phyloP scores from a whole-genome alignment of 139 green algal species.

The Chlamydomonas incerta region DNA sequence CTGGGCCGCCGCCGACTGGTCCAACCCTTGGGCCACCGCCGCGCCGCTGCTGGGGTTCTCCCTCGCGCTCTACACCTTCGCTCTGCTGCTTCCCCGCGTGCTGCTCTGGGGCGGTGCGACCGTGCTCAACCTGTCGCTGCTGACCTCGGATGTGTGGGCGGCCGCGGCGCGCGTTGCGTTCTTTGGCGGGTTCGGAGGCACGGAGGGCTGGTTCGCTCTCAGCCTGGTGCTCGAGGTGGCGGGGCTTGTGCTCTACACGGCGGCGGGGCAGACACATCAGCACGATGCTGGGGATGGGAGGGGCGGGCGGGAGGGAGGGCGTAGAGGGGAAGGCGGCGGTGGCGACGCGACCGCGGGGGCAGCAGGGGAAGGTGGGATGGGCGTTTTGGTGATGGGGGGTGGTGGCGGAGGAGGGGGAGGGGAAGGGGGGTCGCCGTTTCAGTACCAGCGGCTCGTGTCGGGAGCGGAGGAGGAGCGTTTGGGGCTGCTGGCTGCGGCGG shows the following conservation, averaged over 20 bases:
- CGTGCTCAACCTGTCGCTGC: conserved; percentile 84
- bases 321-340: too few species aligned
- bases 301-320: too few species aligned
- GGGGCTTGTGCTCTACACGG: conserved; percentile 47
- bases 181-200: conserved; percentile 68
- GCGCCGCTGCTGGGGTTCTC: conserved; percentile 62
- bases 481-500: too few species aligned
- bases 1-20: conserved; percentile 26
- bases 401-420: too few species aligned
- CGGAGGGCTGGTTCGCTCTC: conserved; percentile 40
- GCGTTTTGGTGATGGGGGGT: too few species aligned
- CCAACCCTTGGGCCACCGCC: not conserved
- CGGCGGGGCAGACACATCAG: conserved; percentile 25
- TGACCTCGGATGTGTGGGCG: conserved; percentile 79
- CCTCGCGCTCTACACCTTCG: conserved; percentile 75
- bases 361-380: too few species aligned
- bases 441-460: too few species aligned
- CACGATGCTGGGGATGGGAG: not conserved
- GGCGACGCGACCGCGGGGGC: too few species aligned
- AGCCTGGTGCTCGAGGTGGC: conserved; percentile 28
- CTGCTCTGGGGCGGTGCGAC: conserved; percentile 68
- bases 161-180: conserved; percentile 62
- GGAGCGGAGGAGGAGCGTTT: too few species aligned
- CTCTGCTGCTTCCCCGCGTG: conserved; percentile 67
- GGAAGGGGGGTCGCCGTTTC: too few species aligned